These are phyloP conservation scores for Spergularia azorica DNA, from an alignment of 179 eudicot species.

Conservation along the genomic window DNA sequence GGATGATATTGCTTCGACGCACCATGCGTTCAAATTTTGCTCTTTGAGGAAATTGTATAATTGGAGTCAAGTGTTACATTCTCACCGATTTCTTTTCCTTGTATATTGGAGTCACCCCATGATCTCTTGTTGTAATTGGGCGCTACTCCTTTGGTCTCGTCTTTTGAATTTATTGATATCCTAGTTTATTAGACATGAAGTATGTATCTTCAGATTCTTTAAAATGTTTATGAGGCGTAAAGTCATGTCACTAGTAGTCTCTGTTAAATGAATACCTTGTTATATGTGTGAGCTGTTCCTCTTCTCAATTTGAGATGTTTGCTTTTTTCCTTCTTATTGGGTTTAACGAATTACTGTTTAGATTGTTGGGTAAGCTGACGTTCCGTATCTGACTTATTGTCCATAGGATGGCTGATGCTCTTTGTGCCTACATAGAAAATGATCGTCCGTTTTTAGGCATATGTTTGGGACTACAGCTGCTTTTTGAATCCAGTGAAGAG, in stretches of 20 bases:
- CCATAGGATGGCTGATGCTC: slow-evolving; percentile 86
- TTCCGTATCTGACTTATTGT: background rate
- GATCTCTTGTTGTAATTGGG: too few species aligned
- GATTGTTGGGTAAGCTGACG: background rate
- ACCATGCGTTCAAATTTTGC: too few species aligned
- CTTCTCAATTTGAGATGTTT: background rate
- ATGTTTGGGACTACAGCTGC: slow-evolving; percentile 94
- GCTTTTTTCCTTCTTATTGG: background rate
- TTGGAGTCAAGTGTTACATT: too few species aligned
- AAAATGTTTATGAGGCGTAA: background rate
- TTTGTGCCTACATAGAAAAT: slow-evolving; percentile 74
- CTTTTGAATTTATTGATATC: too few species aligned
- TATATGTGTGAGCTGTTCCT: background rate
- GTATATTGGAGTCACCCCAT: too few species aligned
- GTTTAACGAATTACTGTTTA: background rate
- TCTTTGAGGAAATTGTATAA: too few species aligned
- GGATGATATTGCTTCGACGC: too few species aligned
- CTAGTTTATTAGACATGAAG: too few species aligned
- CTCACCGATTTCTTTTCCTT: too few species aligned
- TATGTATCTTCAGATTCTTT: too few species aligned
- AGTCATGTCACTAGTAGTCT: background rate
- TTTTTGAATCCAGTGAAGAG: slow-evolving; percentile 93
- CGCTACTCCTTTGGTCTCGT: too few species aligned
- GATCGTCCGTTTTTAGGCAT: slow-evolving; percentile 98
- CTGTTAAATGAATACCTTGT: background rate